phyloP scores from a whole-genome alignment of 192 early-diverging fungal genomes.

The Linnemannia exigua region DNA sequence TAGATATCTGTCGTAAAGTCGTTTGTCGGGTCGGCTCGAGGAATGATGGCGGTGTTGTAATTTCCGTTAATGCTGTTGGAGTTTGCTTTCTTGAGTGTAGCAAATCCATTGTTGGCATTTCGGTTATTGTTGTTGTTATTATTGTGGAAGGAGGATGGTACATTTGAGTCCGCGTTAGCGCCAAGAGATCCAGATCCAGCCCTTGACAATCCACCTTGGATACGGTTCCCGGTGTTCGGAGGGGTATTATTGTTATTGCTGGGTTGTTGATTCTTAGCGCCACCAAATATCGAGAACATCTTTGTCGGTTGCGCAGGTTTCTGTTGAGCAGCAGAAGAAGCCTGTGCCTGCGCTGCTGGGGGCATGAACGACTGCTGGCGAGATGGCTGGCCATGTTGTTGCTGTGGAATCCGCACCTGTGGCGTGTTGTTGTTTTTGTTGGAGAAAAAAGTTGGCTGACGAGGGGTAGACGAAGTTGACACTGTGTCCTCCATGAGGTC shows the following conservation, averaged over 20 bases:
- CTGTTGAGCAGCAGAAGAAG: neutral
- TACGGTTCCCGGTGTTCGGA: neutral
- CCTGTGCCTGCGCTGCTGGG: neutral
- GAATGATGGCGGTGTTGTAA: neutral
- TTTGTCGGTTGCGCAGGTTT: conserved; percentile 9
- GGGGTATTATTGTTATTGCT: neutral
- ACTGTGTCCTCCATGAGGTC: conserved; percentile 7
- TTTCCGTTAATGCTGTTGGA: neutral
- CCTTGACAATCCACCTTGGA: neutral
- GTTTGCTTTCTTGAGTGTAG: neutral
- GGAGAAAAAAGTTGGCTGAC: neutral
- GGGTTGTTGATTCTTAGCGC: conserved; percentile 20
- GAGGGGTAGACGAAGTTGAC: neutral
- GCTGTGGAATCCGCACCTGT: neutral
- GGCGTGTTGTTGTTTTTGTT: neutral
- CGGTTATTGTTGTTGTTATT: conserved; percentile 16
- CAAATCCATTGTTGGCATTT: neutral
- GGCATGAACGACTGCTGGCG: neutral
- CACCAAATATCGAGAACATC: conserved; percentile 47
- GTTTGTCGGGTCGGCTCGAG: conserved; percentile 40
- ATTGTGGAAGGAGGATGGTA: neutral
- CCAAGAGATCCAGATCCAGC: neutral
- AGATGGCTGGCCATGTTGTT: conserved; percentile 12
- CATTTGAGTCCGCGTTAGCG: neutral
- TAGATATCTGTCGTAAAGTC: conserved; percentile 38